phyloP scores from a whole-genome alignment of 192 early-diverging fungal species.

The Linnemannia elongata region DNA sequence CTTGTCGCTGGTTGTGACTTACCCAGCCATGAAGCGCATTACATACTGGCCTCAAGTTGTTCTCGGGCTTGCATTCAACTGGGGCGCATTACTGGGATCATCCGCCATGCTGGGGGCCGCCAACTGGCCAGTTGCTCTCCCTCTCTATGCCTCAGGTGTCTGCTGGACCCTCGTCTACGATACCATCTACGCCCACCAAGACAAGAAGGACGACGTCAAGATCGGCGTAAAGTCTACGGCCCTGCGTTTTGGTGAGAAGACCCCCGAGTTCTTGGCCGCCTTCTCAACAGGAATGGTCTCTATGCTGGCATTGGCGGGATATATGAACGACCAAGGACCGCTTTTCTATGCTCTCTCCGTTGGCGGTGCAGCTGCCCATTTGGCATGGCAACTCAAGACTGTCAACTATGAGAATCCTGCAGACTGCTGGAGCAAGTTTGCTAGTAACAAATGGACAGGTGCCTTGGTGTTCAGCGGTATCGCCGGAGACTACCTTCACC shows the following conservation, averaged over 20 bases:
- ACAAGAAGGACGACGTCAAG: constrained; percentile 90
- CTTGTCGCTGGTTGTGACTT: constrained; percentile 79
- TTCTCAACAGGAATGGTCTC: constrained; percentile 81
- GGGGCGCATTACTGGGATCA: constrained; percentile 92
- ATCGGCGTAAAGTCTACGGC: constrained; percentile 95
- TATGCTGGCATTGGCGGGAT: constrained; percentile 79
- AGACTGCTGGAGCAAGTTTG: constrained; percentile 84
- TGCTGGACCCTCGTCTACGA: constrained; percentile 97
- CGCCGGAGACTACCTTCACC: constrained; percentile 66
- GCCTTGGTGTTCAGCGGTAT: constrained; percentile 81
- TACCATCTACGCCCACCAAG: constrained; percentile 97
- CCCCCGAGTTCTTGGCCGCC: constrained; percentile 73
- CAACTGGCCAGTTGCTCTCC: constrained; percentile 80
- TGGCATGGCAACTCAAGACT: constrained; percentile 85
- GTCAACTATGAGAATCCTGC: constrained; percentile 75
- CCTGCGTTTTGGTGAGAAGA: constrained; percentile 82
- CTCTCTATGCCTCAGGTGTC: constrained; percentile 88
- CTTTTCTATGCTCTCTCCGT: constrained; percentile 82
- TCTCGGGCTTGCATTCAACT: constrained; percentile 93
- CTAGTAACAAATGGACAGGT: constrained; percentile 86
- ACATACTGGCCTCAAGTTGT: constrained; percentile 96
- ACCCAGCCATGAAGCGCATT: constrained; percentile 96
- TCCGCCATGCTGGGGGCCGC: constrained; percentile 79
- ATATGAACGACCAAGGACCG: constrained; percentile 82
- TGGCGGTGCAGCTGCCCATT: constrained; percentile 78